Conservation (phyloP, 371 early-diverging fungal species). For the Dinochytrium kinnereticum region DNA sequence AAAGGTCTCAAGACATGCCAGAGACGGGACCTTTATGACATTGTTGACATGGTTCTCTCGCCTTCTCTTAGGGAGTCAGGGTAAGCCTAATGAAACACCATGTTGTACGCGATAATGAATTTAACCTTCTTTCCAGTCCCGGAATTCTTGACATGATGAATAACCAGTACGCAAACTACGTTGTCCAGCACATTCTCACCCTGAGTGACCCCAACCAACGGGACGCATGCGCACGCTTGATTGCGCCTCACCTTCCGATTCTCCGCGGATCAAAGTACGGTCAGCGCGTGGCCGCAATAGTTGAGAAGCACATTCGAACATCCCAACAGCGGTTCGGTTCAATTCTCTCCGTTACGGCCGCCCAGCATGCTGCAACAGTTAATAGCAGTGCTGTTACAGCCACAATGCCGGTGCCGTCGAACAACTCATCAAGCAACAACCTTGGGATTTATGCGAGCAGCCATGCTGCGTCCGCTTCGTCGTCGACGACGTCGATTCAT, state of each 20-base stretch:
- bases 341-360: constrained; percentile 25
- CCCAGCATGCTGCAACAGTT: no score
- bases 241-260: constrained; percentile 71
- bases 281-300: constrained; percentile 77
- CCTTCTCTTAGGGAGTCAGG: constrained; percentile 39
- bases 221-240: constrained; percentile 61
- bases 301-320: constrained; percentile 60
- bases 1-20: constrained; percentile 68
- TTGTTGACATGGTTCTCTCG: constrained; percentile 46
- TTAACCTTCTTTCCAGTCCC: constrained; percentile 37
- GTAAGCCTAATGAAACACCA: no score
- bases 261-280: constrained; percentile 79
- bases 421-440: no score
- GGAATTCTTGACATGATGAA: constrained; percentile 58
- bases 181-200: constrained; percentile 74
- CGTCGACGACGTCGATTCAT: neutral
- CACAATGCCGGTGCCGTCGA: no score
- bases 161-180: constrained; percentile 76
- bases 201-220: constrained; percentile 66
- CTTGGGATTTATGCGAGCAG: no score
- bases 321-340: constrained; percentile 45
- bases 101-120: no score
- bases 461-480: no score
- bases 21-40: constrained; percentile 44
- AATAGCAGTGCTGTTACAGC: no score